Conservation (phyloP, 495 filamentous ascomycete species). For the Clohesyomyces aquaticus region DNA sequence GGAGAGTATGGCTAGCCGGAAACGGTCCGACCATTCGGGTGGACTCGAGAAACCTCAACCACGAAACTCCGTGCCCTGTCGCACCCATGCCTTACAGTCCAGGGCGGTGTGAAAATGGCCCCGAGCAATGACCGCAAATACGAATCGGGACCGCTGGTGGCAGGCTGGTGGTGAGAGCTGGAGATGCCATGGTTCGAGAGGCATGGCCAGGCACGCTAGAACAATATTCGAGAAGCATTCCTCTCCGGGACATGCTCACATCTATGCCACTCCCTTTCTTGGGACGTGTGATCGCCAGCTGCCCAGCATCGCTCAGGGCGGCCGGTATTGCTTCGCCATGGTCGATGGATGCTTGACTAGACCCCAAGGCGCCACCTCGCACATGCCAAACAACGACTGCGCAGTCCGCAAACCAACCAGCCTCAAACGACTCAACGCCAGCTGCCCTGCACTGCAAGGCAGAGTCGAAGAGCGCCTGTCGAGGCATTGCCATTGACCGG, state of each 20-base stretch:
- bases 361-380: conserved; percentile 8
- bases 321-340: conserved; percentile 1
- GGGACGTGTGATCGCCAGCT: not conserved
- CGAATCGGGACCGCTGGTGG: not conserved
- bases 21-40: no score
- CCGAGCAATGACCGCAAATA: no score
- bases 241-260: not conserved
- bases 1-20: no score
- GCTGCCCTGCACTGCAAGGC: not conserved
- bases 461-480: not conserved
- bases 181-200: not conserved
- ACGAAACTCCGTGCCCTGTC: not conserved
- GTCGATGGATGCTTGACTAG: no score
- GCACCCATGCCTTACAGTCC: not conserved
- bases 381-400: no score
- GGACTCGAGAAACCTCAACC: no score
- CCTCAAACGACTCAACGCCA: not conserved
- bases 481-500: conserved; percentile 12
- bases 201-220: conserved; percentile 11
- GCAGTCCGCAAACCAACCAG: no score
- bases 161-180: not conserved
- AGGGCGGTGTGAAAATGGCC: not conserved
- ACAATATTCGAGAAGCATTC: conserved; percentile 19
- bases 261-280: not conserved
- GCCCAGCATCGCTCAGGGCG: not conserved